Conservation (phyloP, 2,329 filamentous ascomycete species). For the Monosporascus sp. region DNA sequence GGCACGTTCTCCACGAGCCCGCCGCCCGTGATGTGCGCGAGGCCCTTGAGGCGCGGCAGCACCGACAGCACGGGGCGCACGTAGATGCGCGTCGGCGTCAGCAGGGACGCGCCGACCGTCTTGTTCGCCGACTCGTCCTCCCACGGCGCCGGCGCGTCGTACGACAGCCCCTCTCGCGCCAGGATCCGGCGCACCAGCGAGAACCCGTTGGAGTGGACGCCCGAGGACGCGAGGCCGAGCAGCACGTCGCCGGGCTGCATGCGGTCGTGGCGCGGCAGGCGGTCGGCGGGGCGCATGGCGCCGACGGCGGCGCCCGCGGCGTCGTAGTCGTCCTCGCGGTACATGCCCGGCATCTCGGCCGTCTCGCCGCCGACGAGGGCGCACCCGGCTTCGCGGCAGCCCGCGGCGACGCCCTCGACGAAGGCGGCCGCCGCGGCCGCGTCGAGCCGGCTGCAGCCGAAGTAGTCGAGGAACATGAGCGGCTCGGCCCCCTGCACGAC, state of each 20-base stretch:
- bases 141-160: conserved; percentile 75
- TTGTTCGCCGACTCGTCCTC: conserved; percentile 38
- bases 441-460: conserved; percentile 84
- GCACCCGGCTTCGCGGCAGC: conserved; percentile 79
- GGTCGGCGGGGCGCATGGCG: conserved; percentile 62
- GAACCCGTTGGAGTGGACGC: conserved; percentile 95
- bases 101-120: conserved; percentile 67
- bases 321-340: conserved; percentile 83
- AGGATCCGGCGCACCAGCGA: conserved; percentile 92
- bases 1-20: conserved; percentile 92
- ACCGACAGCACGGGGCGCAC: conserved; percentile 73
- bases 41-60: conserved; percentile 69
- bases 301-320: conserved; percentile 87
- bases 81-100: conserved; percentile 91
- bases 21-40: conserved; percentile 95
- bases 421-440: conserved; percentile 75
- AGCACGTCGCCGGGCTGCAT: conserved; percentile 84
- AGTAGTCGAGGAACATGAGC: conserved; percentile 96
- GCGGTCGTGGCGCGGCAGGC: conserved; percentile 68
- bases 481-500: conserved; percentile 94
- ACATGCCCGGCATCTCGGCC: conserved; percentile 97
- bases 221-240: conserved; percentile 77
- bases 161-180: conserved; percentile 64
- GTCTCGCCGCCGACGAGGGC: conserved; percentile 96
- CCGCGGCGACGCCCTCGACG: conserved; percentile 81